Percentiles rank a stretch among this genome's conserved stretches.
phyloP scores from a whole-genome alignment of 2,329 filamentous ascomycete genomes.

The Neonectria magnoliae region DNA sequence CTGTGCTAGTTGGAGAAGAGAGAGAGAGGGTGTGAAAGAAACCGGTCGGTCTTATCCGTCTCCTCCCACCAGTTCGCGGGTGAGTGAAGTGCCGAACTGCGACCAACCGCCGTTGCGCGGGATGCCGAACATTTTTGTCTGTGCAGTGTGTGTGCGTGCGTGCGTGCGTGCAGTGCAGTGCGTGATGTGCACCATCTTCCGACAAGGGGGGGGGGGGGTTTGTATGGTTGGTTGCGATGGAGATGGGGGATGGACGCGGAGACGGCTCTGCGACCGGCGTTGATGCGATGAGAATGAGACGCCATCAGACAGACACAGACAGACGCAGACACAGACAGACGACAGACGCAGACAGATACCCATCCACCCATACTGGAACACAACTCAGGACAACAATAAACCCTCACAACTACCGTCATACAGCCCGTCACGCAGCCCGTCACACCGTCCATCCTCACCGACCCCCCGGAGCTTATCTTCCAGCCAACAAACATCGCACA shows the following conservation, averaged over 20 bases:
- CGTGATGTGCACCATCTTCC: constrained; percentile 12
- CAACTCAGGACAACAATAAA: not conserved
- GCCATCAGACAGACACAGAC: not conserved
- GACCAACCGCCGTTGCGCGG: no score
- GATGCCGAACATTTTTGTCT: not conserved
- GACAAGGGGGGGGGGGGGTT: constrained; percentile 4
- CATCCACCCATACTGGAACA: not conserved
- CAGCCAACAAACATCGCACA: constrained; percentile 6
- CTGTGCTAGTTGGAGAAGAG: not conserved
- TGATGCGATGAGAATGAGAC: constrained; percentile 3
- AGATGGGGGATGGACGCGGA: not conserved
- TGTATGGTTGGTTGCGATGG: constrained; percentile 7
- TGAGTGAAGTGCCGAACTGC: no score
- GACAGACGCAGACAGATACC: no score
- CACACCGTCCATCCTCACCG: constrained; percentile 28
- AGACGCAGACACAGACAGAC: no score
- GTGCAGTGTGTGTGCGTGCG: not conserved
- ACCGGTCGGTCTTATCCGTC: not conserved
- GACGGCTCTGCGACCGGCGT: not conserved
- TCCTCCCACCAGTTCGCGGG: constrained; percentile 15
- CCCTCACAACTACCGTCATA: not conserved
- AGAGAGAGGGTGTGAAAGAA: not conserved
- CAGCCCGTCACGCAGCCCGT: no score
- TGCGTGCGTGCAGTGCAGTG: not conserved
- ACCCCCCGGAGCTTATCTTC: constrained; percentile 38